phyloP scores from a whole-genome alignment of 2,329 filamentous ascomycete species.

The Didymella exigua region DNA sequence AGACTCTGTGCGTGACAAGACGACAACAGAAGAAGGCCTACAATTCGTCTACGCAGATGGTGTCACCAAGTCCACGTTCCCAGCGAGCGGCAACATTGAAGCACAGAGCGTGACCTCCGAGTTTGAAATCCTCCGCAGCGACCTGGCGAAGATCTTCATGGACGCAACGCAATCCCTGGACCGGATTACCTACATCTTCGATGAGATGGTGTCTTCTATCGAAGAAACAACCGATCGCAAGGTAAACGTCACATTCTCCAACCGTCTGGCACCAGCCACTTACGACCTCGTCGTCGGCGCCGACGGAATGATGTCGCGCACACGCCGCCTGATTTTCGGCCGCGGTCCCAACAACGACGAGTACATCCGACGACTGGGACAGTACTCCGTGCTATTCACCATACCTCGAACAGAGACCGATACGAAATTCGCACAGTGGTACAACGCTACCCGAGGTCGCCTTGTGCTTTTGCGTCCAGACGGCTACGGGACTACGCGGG shows the following conservation, averaged over 20 bases:
- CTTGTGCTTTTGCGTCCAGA: constrained; percentile 32
- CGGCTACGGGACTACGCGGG: constrained; percentile 28
- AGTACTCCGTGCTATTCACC: constrained; percentile 41
- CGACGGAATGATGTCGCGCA: constrained; percentile 41
- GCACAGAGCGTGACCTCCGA: constrained; percentile 57
- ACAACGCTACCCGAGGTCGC: constrained; percentile 29
- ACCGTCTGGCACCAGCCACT: constrained; percentile 16
- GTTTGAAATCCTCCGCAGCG: constrained; percentile 65
- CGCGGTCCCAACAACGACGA: constrained; percentile 26
- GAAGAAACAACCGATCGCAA: constrained; percentile 29
- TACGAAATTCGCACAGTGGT: constrained; percentile 35
- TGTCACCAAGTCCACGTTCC: constrained; percentile 34
- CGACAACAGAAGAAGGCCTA: constrained; percentile 57
- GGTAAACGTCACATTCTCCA: constrained; percentile 51
- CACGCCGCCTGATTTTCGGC: constrained; percentile 35
- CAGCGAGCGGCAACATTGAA: constrained; percentile 45
- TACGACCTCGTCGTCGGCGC: constrained; percentile 41
- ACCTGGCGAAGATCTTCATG: constrained; percentile 59
- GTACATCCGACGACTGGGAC: constrained; percentile 31
- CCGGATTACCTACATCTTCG: constrained; percentile 45
- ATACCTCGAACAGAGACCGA: constrained; percentile 31
- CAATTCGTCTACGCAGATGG: constrained; percentile 43
- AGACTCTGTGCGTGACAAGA: constrained; percentile 45
- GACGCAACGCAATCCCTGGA: constrained; percentile 43
- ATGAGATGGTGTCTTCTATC: constrained; percentile 36